Conservation (phyloP, 225 moss, liverwort and hornwort genomes). For the Sphagnum tenellum region DNA sequence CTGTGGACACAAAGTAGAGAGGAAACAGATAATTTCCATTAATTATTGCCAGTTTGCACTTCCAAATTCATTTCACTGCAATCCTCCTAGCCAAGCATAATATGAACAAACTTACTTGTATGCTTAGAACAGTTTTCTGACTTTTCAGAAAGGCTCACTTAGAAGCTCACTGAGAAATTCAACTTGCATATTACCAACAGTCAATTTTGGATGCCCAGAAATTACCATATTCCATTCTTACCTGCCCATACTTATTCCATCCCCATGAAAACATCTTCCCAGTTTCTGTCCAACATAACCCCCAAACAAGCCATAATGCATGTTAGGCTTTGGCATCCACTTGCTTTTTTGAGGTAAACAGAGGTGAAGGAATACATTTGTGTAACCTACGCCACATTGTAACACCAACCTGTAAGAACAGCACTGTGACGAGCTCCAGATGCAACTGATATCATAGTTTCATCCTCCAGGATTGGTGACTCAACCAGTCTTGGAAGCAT, state of each 20-base stretch:
- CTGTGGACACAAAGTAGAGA: constrained; percentile 16
- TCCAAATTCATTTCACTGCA: too few species aligned
- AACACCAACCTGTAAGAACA: constrained; percentile 56
- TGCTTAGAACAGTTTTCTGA: too few species aligned
- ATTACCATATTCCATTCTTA: constrained; percentile 3
- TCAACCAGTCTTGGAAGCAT: constrained; percentile 77
- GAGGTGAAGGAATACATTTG: too few species aligned
- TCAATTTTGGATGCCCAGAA: too few species aligned
- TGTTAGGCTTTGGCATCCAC: background rate
- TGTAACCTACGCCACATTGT: background rate
- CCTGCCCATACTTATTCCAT: constrained; percentile 99
- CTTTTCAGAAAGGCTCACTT: too few species aligned
- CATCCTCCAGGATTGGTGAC: constrained; percentile 73
- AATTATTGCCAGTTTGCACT: background rate
- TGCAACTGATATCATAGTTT: constrained; percentile 46
- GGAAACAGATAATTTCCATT: background rate
- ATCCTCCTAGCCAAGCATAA: too few species aligned
- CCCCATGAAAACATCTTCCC: constrained; percentile 96
- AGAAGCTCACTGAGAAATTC: too few species aligned
- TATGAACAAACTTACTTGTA: too few species aligned
- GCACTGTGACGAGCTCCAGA: constrained; percentile 93
- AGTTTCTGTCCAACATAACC: constrained; percentile 28
- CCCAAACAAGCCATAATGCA: background rate
- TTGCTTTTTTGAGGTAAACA: background rate
- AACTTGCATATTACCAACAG: too few species aligned